Base-by-base conservation (phyloP, 257 asterid genomes). In the Perilla frutescens region DNA sequence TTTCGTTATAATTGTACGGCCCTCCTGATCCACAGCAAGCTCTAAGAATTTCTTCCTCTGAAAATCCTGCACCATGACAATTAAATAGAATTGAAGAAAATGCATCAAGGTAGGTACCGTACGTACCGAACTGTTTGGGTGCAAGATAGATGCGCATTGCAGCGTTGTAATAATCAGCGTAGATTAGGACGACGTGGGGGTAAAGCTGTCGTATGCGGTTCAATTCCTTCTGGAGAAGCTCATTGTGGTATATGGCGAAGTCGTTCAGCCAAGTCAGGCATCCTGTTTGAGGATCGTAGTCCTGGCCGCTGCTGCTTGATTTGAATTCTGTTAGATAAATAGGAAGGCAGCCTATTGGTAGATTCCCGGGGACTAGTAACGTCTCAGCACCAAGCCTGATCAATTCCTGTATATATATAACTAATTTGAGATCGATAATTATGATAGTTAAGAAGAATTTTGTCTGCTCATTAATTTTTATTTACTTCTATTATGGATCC, bases 1-100 rank as follows among this genome's bases (percentile, higher is more conserved):
- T 65, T 1, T 9, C 14, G 41, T 83, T 62, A 71, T 0, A 81
- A 69, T 83, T 83, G 62, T 87, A 87, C 5, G 76, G 62, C 29
- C 90, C 90, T 20, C 87, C 82, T 15, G 31, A 76, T 62, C 92
- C 90, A 61, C 92, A 87, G 15, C 90, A 87, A 36, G 88, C 87
- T 4, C 66, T 73, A 0, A 87, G 73, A 50, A 77, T 50, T 3
- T 70, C 66, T 15, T 50, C 47, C 0, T 32, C 37, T 14, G 47
- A 54, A 60, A 87, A 87, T 72, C 92, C 92, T 87, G 82, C 32
- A 61, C 57, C 26, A 11, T 20, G 26, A 20, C 26, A 20, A 20
- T 20, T 20, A 20, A 20, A 20, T 20, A 20, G 26, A 20, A 20
- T 20, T 20, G 26, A 20, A 20, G 26, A 20, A 20, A 20, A 20